Percentiles rank a stretch among this genome's conserved stretches.
These are phyloP conservation scores for Pisolithus tinctorius DNA, from an alignment of 768 basidiomycete genomes.

Conservation along the genomic window DNA sequence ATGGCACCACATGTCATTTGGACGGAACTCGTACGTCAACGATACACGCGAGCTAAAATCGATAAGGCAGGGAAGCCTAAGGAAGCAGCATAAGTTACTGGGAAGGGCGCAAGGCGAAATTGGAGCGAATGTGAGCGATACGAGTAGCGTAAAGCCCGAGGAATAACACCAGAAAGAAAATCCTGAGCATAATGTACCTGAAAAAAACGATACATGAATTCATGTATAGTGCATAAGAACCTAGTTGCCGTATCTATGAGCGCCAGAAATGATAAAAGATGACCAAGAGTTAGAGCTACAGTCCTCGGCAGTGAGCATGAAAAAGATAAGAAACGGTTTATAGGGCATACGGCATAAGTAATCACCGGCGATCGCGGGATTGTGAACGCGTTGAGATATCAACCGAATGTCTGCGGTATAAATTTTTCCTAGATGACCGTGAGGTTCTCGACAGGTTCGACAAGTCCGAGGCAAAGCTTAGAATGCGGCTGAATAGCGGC, in stretches of 20 bases:
- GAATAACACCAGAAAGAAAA: not conserved
- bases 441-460: constrained; percentile 2
- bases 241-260: constrained; percentile 18
- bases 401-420: constrained; percentile 48
- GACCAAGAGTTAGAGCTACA: constrained; percentile 1
- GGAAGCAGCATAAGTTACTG: constrained; percentile 19
- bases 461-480: constrained; percentile 44
- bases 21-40: constrained; percentile 18
- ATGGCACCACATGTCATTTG: constrained; percentile 13
- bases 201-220: constrained; percentile 24
- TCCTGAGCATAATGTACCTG: constrained; percentile 4
- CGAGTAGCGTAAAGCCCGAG: not conserved
- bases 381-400: constrained; percentile 21
- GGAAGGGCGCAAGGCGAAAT: not conserved
- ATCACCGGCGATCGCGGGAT: constrained; percentile 16
- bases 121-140: constrained; percentile 6
- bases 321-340: not conserved
- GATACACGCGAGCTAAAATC: constrained; percentile 1
- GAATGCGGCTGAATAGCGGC: constrained; percentile 22
- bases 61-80: not conserved
- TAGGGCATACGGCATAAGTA: not conserved
- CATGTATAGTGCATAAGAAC: constrained; percentile 12
- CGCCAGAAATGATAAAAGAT: not conserved
- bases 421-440: constrained; percentile 25
- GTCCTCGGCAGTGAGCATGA: not conserved